Conservation (phyloP, 2,329 filamentous ascomycete species). For the Cercospora canescens region DNA sequence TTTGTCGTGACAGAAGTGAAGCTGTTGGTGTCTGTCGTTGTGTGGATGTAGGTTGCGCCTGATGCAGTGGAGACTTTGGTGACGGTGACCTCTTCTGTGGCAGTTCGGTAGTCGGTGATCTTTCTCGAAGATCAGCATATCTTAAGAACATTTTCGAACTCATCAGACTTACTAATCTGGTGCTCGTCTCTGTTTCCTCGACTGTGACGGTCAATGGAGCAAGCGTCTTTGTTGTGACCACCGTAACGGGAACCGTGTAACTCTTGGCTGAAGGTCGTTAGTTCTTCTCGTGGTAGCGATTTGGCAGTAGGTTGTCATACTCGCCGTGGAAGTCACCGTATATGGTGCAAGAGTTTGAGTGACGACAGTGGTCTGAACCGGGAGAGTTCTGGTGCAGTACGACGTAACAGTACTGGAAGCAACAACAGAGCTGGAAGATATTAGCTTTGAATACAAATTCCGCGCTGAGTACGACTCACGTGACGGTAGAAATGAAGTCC, state of each 20-base stretch:
- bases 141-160: not conserved
- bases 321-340: constrained; percentile 2
- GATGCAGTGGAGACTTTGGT: not conserved
- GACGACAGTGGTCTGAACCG: not conserved
- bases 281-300: not conserved
- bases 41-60: not conserved
- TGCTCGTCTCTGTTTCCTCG: constrained; percentile 4
- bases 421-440: not conserved
- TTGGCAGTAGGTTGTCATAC: not conserved
- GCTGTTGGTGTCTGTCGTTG: not conserved
- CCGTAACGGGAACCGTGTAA: constrained; percentile 3
- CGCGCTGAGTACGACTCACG: not conserved
- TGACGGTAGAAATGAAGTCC: not conserved
- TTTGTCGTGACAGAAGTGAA: not conserved
- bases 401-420: not conserved
- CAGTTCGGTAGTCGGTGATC: not conserved
- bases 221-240: not conserved
- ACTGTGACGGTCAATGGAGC: constrained; percentile 2
- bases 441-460: not conserved
- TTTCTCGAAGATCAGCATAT: not conserved
- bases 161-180: not conserved
- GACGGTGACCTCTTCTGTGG: not conserved
- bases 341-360: constrained; percentile 4
- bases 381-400: not conserved
- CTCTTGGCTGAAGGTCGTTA: not conserved